Evolutionary conservation across 257 asterid genomes (phyloP), one percentile per base, ranked within the genome.

Genomic region (Fraxinus americana): DNA sequence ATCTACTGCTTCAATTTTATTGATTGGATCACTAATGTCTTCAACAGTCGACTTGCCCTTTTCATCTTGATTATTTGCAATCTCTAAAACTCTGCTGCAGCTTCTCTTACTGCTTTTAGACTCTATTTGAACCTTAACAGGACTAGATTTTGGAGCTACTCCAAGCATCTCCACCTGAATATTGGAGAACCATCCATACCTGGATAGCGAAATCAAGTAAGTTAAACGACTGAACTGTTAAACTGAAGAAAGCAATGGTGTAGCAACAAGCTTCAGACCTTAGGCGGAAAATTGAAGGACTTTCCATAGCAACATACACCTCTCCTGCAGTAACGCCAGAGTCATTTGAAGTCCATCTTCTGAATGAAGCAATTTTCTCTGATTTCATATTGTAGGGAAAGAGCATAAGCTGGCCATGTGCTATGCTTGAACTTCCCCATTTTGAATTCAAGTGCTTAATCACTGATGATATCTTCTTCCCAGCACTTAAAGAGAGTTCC

Each of bases 391-490:
- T 80, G 79, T 83, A 90, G 27, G 97, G 99, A 74, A 91, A 90
- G 75, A 94, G 93, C 88, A 88, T 67, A 70, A 91, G 92, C 75
- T 90, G 88, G 71, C 91, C 98, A 9, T 6, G 43, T 32, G 77
- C 88, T 77, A 82, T 82, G 70, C 82, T 66, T 59, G 90, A 89
- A 80, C 82, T 61, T 10, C 88, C 87, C 99, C 97, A 94, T 86
- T 94, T 94, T 68, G 90, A 68, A 79, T 89, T 84, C 61, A 94
- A 90, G 87, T 90, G 99, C 83, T 86, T 92, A 65, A 91, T 82
- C 80, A 94, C 93, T 10, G 99, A 94, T 80, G 97, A 86, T 80
- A 94, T 90, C 88, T 83, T 91, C 86, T 94, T 94, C 82, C 79
- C 77, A 82, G 77, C 80, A 79, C 97, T 89, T 85, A 94, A 45